A percentile compares a stretch with the other conserved stretches of the same genome.
Evolutionary conservation across 2,329 filamentous ascomycete genomes (phyloP).

Genomic region (Scedosporium boydii): DNA sequence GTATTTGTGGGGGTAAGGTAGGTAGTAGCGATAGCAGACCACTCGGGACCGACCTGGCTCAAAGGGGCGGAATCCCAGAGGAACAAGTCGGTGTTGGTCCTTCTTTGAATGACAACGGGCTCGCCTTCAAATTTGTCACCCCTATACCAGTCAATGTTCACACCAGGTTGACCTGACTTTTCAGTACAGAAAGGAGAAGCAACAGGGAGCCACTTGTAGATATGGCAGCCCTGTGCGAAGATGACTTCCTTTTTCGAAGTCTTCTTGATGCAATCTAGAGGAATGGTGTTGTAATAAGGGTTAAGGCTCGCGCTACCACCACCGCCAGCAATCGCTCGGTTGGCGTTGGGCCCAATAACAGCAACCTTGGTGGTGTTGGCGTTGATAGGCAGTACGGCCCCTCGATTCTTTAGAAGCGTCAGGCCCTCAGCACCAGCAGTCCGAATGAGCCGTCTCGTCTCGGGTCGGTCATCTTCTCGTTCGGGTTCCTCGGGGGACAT

Average conservation of each 20-base stretch:
- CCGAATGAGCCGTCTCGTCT: slow-evolving; percentile 51
- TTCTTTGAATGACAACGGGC: slow-evolving; percentile 46
- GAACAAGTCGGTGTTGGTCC: slow-evolving; percentile 57
- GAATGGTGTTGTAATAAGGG: slow-evolving; percentile 58
- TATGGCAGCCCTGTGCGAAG: slow-evolving; percentile 54
- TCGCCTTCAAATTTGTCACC: slow-evolving; percentile 53
- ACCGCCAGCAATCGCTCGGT: slow-evolving; percentile 57
- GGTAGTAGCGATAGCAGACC: slow-evolving; percentile 55
- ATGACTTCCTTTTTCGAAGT: slow-evolving; percentile 44
- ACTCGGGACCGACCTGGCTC: slow-evolving; percentile 49
- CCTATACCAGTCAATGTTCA: slow-evolving; percentile 54
- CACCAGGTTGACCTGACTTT: slow-evolving; percentile 47
- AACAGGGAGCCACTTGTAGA: slow-evolving; percentile 55
- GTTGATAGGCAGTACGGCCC: slow-evolving; percentile 47
- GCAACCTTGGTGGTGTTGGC: slow-evolving; percentile 47
- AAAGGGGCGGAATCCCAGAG: slow-evolving; percentile 60
- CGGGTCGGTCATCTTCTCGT: slow-evolving; percentile 43
- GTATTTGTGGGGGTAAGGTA: slow-evolving; percentile 47
- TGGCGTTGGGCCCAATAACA: slow-evolving; percentile 59
- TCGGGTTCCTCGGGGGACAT: slow-evolving; percentile 48
- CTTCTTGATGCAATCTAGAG: slow-evolving; percentile 51
- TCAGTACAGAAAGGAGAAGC: slow-evolving; percentile 50
- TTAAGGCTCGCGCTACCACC: slow-evolving; percentile 60
- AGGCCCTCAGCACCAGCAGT: slow-evolving; percentile 52
- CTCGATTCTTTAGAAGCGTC: slow-evolving; percentile 55